Base-by-base conservation (phyloP, 2,329 filamentous ascomycete species). In the Penicillium sp. region DNA sequence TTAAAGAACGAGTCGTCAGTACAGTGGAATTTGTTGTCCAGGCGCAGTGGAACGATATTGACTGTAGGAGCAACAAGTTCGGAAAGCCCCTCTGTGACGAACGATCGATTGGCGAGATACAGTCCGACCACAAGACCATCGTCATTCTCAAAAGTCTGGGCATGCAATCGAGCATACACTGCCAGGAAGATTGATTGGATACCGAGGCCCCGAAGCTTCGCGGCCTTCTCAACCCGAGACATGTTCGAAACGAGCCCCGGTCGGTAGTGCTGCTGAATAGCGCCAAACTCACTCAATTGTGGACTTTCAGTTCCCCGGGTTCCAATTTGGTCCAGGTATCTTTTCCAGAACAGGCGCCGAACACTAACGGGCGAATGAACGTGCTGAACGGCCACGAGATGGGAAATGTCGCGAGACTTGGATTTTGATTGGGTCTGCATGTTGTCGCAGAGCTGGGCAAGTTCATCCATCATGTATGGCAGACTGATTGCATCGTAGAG, bases 401-500 rank as follows among this genome's bases (percentile, higher is more conserved):
- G 74, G 4, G 69, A 66, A 16, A 82, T 71, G n/a, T 72, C 73
- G 3, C 65, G 46, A 4, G 35, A 52, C 16, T 65, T 65, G 47
- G 67, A 56, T 22, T 60, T 47, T 22, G 55, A 22, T 16, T 52
- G 24, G 21, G 59, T 19, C 14, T 60, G 48, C 8, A 35, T 22
- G 43, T 64, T 67, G 39, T 65, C 75, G 74, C 71, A 86, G 35
- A 78, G 61, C 4, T 66, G 59, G 59, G 80, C 72, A 13, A 88
- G 74, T 42, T 82, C 74, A 14, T 81, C 69, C 22, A 91, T 76
- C 6, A 96, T 75, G 0, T 81, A 70, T 1, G 87, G 84, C 4
- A 97, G 78, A 65, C 90, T 95, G 58, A 96, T 81, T 6, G 88
- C 92, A 71, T 97, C 93, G 68, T 97, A 98, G 0, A 97, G 79